Evolutionary conservation across 129 eudicot species (phyloP), one percentile per base, ranked within the genome.

Genomic region (Oenanthe sinensis): DNA sequence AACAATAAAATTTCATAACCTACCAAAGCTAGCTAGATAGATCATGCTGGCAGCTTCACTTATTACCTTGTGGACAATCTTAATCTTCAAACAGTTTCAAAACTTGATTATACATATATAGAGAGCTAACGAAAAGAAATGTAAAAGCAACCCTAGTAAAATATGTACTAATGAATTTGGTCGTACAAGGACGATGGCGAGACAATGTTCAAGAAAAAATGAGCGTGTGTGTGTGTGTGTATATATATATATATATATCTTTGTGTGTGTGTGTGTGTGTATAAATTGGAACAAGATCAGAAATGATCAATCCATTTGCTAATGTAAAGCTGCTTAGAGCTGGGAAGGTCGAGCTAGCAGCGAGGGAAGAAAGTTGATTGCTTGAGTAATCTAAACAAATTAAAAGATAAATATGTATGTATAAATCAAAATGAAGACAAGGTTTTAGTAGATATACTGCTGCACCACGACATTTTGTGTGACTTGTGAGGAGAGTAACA

Each of bases 11-110:
- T 63, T 14, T 0, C 70, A 8, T 37, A 77, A 54, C 79, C 5
- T 4, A 22, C 30, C 76, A 81, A 62, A 44, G 83, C 70, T 87
- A 72, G 52, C 76, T 72, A 43, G 33, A 42, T 72, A 87, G 91
- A 87, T 87, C 91, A 87, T 87, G 90, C 90, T 87, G 90, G 87
- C 90, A 87, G 90, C 90, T 87, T 87, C 90, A 87, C 90, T 84
- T 81, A 2, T 87, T 72, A 26, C 76, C 76, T 72, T 72, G 50
- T 40, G 76, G 49, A 65, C 71, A 22, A 54, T 58, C 30, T 58
- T 28, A n/a, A 58, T 58, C 30, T n/a, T 20, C 14, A 2, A 58
- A 22, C 5, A 0, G 4, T 58, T 54, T 54, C 8, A 9, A n/a
- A 9, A n/a, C 67, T 58, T n/a, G 8, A n/a, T 58, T 8, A 9